These are phyloP conservation scores for Coprinopsis cinerea DNA, from an alignment of 768 basidiomycete species.

Conservation along the genomic window DNA sequence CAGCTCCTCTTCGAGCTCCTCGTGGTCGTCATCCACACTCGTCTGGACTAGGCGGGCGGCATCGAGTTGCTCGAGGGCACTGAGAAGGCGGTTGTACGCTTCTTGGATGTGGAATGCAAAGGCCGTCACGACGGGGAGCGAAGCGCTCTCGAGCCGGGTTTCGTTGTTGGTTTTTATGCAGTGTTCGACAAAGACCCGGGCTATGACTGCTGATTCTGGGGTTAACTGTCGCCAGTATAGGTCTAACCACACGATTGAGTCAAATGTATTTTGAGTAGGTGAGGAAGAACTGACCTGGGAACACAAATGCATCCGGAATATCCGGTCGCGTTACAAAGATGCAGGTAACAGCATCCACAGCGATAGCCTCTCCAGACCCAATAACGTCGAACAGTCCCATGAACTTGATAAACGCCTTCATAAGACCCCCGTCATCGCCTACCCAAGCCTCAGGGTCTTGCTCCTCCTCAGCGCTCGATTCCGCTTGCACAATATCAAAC, in stretches of 20 bases:
- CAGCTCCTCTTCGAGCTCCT: slow-evolving; percentile 51
- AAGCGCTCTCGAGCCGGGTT: slow-evolving; percentile 56
- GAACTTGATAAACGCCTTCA: slow-evolving; percentile 40
- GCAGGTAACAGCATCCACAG: slow-evolving; percentile 75
- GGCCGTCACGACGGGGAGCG: slow-evolving; percentile 85
- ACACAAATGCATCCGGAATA: slow-evolving; percentile 64
- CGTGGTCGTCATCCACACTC: slow-evolving; percentile 34
- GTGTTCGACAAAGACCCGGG: slow-evolving; percentile 81
- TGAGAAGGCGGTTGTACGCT: slow-evolving; percentile 60
- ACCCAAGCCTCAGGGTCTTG: slow-evolving; percentile 28
- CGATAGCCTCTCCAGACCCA: slow-evolving; percentile 61
- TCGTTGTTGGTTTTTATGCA: slow-evolving; percentile 60
- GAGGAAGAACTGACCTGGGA: slow-evolving; percentile 51
- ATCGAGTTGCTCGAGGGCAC: slow-evolving; percentile 35
- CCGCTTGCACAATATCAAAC: slow-evolving; percentile 59
- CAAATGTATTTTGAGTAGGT: neutral
- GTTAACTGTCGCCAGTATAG: slow-evolving; percentile 70
- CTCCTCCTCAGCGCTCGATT: slow-evolving; percentile 28
- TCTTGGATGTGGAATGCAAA: slow-evolving; percentile 82
- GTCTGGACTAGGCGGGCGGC: slow-evolving; percentile 26
- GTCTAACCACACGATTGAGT: slow-evolving; percentile 36
- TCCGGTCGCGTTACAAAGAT: slow-evolving; percentile 71
- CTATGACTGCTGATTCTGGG: slow-evolving; percentile 78
- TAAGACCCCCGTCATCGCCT: slow-evolving; percentile 42
- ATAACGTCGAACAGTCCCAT: slow-evolving; percentile 55